A percentile compares a stretch with the other conserved stretches of the same genome.
Evolutionary conservation across 345 rosid genomes (phyloP).

Genomic region (Camelina laxa): DNA sequence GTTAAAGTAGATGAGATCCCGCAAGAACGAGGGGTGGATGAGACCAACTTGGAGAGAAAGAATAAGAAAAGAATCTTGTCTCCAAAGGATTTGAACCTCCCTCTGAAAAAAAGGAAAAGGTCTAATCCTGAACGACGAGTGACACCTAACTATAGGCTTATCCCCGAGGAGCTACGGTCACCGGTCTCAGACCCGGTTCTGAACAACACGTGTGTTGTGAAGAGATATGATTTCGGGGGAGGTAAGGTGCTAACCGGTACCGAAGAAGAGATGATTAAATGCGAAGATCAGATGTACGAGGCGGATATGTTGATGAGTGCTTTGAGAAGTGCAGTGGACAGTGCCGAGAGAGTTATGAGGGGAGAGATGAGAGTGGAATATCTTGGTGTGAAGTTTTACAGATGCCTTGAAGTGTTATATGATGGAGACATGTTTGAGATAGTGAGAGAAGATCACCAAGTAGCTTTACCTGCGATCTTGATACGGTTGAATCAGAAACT

Average conservation of each 20-base stretch:
- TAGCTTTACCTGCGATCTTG: slow-evolving; percentile 13
- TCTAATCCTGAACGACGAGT: not conserved
- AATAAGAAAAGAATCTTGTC: not conserved
- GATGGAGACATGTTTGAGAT: not conserved
- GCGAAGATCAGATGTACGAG: slow-evolving; percentile 30
- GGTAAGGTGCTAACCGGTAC: not conserved
- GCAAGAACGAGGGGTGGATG: too few relatives aligned
- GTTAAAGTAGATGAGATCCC: not conserved
- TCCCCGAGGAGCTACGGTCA: not conserved
- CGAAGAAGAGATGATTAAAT: not conserved
- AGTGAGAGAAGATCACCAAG: slow-evolving; percentile 8
- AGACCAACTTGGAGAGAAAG: not conserved
- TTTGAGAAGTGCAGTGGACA: slow-evolving; percentile 2
- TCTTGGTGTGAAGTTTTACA: slow-evolving; percentile 6
- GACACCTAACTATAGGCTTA: not conserved
- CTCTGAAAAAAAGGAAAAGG: not conserved
- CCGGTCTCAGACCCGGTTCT: not conserved
- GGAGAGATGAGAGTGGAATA: slow-evolving; percentile 1
- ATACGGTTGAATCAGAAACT: slow-evolving; percentile 15
- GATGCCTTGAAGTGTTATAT: not conserved
- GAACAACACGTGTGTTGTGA: not conserved
- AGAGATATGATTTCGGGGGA: not conserved
- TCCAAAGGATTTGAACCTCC: not conserved
- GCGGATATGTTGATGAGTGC: not conserved
- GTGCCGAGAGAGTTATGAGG: not conserved